Evolutionary conservation across 2,329 filamentous ascomycete species (phyloP), one percentile per base, ranked within the genome.

Genomic region (Colletotrichum tamarilloi): DNA sequence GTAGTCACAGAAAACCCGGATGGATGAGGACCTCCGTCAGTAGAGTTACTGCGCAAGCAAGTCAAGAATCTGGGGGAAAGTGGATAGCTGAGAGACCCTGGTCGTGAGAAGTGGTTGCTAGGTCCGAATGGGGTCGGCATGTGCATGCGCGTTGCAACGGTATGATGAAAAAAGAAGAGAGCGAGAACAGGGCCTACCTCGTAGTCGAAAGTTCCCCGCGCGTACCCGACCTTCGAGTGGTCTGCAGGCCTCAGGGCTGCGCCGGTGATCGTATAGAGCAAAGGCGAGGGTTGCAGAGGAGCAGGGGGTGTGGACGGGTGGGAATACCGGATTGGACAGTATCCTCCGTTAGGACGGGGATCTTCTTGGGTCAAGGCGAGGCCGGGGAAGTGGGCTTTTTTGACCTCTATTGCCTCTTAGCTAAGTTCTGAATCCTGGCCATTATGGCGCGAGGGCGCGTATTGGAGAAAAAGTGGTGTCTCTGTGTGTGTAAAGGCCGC

Each of bases 161-260:
- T 71, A 57, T 71, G 67, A 66, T 66, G 67, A 57, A 62, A 71
- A 66, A 68, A 62, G 42, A 46, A 38, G 49, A 46, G 19, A 65
- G 53, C 14, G 28, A 62, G 60, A 58, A 59, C 66, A 42, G 30
- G 35, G 52, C 49, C 38, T 28, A 24, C 26, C 35, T 68, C 11
- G 59, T 35, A 46, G 28, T 42, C 16, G 38, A 42, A 42, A 42
- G 16, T 53, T 46, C 58, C 65, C 69, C 58, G 64, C 64, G 57
- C 7, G 53, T 59, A 66, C 64, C 42, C 58, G 65, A 30, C 14
- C 52, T 26, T 9, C 22, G 22, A 65, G 49, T 65, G 49, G 62
- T 16, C 30, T 57, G 62, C 52, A 16, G 62, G 22, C 52, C 52
- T 65, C 32, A 65, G 19, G 52, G 62, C 58, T 38, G 42, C 58